These are phyloP conservation scores for Chloranthus sessilifolius DNA, from an alignment of 164 flowering plant genomes.

Conservation along the genomic window DNA sequence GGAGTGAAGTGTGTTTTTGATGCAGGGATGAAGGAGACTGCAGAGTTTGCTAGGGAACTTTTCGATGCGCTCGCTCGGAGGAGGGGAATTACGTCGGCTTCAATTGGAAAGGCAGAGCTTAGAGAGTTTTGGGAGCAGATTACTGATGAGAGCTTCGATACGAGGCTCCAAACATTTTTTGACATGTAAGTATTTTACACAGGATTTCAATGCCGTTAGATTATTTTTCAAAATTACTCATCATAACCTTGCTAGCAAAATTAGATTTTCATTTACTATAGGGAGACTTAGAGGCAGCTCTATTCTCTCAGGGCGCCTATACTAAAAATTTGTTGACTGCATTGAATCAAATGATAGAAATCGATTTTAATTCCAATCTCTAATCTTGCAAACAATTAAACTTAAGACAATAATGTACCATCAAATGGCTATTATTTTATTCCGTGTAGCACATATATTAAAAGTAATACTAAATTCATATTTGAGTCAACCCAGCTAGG, in stretches of 20 bases:
- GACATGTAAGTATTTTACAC: constrained; percentile 30
- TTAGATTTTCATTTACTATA: neutral
- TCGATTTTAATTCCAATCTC: too few species aligned
- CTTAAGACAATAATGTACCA: too few species aligned
- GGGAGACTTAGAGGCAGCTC: neutral
- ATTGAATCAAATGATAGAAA: too few species aligned
- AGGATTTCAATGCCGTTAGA: neutral
- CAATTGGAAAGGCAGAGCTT: constrained; percentile 24
- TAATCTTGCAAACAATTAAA: too few species aligned
- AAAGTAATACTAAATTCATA: too few species aligned
- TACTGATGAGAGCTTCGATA: constrained; percentile 36
- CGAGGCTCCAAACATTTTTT: constrained; percentile 41
- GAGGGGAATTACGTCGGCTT: constrained; percentile 20
- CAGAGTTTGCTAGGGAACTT: constrained; percentile 28
- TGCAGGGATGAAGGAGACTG: constrained; percentile 37
- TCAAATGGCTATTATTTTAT: too few species aligned
- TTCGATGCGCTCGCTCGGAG: constrained; percentile 39
- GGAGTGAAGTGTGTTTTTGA: too few species aligned
- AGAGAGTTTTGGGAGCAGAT: constrained; percentile 41
- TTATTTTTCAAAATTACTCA: neutral
- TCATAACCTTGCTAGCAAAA: neutral
- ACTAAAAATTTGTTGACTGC: too few species aligned
- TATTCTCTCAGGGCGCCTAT: neutral
- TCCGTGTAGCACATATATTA: too few species aligned
- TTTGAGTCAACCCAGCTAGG: too few species aligned